Conservation (phyloP, 1,284 basidiomycete genomes). For the Boletus mariae region DNA sequence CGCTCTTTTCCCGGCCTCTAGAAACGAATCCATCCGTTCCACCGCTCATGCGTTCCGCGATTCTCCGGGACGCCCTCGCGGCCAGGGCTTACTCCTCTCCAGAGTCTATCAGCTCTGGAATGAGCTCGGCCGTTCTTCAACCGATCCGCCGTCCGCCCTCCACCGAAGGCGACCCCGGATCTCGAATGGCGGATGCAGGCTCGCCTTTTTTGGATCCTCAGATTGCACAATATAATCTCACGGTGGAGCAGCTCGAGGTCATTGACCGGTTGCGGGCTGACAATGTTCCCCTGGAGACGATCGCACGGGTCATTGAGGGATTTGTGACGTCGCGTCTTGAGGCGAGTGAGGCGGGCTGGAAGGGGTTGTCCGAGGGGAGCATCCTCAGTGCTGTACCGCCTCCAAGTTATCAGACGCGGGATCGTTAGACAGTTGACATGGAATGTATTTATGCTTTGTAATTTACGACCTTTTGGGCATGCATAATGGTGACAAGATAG, state of each 20-base stretch:
- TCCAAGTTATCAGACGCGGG: conserved; percentile 18
- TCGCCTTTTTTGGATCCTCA: not conserved
- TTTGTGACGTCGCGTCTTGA: not conserved
- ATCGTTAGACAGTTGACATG: not conserved
- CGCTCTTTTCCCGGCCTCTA: not conserved
- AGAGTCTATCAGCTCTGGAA: not conserved
- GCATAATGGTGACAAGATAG: not conserved
- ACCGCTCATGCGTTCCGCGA: conserved; percentile 10
- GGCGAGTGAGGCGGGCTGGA: not conserved
- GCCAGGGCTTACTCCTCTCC: not conserved
- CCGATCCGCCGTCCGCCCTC: conserved; percentile 3
- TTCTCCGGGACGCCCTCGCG: conserved; percentile 12
- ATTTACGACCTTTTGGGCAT: not conserved
- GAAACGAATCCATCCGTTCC: conserved; percentile 1
- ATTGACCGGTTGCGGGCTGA: conserved; percentile 10
- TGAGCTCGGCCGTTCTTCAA: not conserved
- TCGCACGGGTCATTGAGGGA: conserved; percentile 16
- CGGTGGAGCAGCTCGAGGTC: conserved; percentile 10
- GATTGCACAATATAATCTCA: conserved; percentile 4
- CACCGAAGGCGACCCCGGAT: not conserved
- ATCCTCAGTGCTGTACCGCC: conserved; percentile 11
- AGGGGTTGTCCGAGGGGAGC: not conserved
- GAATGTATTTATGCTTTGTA: not conserved
- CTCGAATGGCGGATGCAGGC: not conserved
- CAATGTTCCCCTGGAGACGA: conserved; percentile 15